Base-by-base conservation (phyloP, 495 filamentous ascomycete species). In the Hypoxylon cercidicola region DNA sequence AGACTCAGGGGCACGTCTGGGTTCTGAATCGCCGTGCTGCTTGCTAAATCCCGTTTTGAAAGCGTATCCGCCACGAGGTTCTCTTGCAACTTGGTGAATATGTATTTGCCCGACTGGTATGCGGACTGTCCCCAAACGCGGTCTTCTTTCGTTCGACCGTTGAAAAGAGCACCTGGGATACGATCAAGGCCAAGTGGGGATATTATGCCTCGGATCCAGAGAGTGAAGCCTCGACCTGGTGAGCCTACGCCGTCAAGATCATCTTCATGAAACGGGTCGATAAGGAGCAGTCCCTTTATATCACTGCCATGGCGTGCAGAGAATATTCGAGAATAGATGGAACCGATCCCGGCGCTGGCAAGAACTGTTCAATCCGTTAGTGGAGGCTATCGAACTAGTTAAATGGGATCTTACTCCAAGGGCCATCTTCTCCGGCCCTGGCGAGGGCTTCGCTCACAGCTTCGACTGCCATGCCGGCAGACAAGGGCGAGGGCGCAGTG, bases 61-160 rank as follows among this genome's bases (percentile, higher is more conserved):
- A 97, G 84, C 2, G 88, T 89, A 55, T 88, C 81, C 9, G 93
- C 95, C 16, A 97, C 92, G 0, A 97, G 78, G 55, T 89, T 94
- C 78, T 99, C 95, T 75, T 99, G 95, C 34, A 99, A 80, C 72
- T 93, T 93, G 4, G 92, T 90, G 69, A 93, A 95, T 72, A 97
- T 88, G 68, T 84, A 89, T 62, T 89, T 91, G 12, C 90, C 93
- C 13, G 80, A 84, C 74, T 96, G 91, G 64, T 93, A 90, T 0
- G 92, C 87, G 6, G 85, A 84, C 20, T 84, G 80, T 4, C 95
- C 95, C 67, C 89, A 91, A 3, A 94, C 86, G 0, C 95, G 89
- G 70, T 97, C 95, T 70, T 90, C 86, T n/a, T 91, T 84, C 9
- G 79, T 88, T 12, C 92, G 87, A 39, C 92, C 90, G 43, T 86